Evolutionary conservation across 345 rosid species (phyloP).

Genomic region (Microthlaspi erraticum): DNA sequence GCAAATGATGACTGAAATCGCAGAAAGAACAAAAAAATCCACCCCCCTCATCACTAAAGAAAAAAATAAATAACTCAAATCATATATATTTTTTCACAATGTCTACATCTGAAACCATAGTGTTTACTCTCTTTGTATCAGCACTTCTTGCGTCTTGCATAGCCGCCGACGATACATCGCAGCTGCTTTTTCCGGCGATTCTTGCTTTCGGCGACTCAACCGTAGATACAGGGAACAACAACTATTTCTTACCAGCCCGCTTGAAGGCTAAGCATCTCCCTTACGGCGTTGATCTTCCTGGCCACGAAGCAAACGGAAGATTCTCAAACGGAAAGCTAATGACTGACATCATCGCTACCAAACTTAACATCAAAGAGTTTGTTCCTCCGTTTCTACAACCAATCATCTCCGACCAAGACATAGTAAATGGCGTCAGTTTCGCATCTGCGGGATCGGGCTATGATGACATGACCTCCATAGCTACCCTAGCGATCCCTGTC

Average conservation of each 20-base stretch:
- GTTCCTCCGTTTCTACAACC: constrained; percentile 42
- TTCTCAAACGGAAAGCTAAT: constrained; percentile 39
- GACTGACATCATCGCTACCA: constrained; percentile 31
- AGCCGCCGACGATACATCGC: neutral
- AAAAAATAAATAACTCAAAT: no score
- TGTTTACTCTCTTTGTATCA: neutral
- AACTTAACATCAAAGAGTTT: constrained; percentile 35
- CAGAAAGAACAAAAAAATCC: no score
- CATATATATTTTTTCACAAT: no score
- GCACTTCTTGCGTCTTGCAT: constrained; percentile 14
- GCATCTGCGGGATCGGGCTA: constrained; percentile 37
- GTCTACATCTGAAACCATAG: no score
- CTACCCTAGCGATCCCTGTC: constrained; percentile 43
- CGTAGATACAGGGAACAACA: constrained; percentile 39
- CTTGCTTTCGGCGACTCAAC: constrained; percentile 38
- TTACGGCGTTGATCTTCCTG: constrained; percentile 37
- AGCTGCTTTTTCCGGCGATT: constrained; percentile 26
- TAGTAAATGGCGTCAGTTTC: constrained; percentile 36
- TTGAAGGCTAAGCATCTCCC: constrained; percentile 35
- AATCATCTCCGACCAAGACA: constrained; percentile 37
- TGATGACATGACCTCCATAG: constrained; percentile 31
- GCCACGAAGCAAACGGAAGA: constrained; percentile 41
- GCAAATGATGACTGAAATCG: no score
- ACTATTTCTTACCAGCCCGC: constrained; percentile 9
- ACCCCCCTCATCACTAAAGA: no score